Base-by-base conservation (phyloP, 139 green algal genomes). In the Chlorella sp. region DNA sequence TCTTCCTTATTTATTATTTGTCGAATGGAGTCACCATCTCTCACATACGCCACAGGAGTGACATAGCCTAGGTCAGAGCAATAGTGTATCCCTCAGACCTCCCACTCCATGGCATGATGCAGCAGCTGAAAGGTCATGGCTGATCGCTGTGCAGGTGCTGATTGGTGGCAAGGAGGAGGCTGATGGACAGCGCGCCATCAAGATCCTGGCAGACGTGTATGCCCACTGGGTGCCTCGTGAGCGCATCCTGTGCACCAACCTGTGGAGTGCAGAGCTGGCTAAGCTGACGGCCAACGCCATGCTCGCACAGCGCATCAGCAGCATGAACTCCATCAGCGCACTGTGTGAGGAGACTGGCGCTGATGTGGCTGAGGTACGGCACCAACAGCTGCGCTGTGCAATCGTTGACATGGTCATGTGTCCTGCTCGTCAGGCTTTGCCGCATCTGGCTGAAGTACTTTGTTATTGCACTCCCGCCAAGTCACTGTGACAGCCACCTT, bases 211-310 rank as follows among this genome's bases (percentile, higher is more conserved):
- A 35, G 77, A 69, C 1, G 96, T 98, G 63, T 99, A 99, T 77
- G 86, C 85, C 1, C 90, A 97, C 82, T 99, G 96, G 96, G 85
- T 99, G 3, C 94, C 96, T 26, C 49, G 35, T 6, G 93, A 97
- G 74, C 88, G 89, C 72, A 96, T 99, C 70, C 85, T 99, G 69
- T 89, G 80, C 36, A 87, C 93, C 75, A 98, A 98, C 87, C 86
- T 99, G 70, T 98, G 93, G 93, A 92, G 87, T 31, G 95, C 96
- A 3, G 96, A 99, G 91, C 89, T 99, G 36, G 93, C 95, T 42
- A 99, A 99, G 92, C 86, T 99, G 23, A 88, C 87, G 31, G 95
- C 96, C 75, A 99, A 98, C 74, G 95, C 95, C 49, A 96, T 99
- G 76, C 89, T 97, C 61, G 96, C 96, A 5, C 96, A 99, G 86